Base-by-base conservation (phyloP, 2,329 filamentous ascomycete species). In the Didymella keratinophila region DNA sequence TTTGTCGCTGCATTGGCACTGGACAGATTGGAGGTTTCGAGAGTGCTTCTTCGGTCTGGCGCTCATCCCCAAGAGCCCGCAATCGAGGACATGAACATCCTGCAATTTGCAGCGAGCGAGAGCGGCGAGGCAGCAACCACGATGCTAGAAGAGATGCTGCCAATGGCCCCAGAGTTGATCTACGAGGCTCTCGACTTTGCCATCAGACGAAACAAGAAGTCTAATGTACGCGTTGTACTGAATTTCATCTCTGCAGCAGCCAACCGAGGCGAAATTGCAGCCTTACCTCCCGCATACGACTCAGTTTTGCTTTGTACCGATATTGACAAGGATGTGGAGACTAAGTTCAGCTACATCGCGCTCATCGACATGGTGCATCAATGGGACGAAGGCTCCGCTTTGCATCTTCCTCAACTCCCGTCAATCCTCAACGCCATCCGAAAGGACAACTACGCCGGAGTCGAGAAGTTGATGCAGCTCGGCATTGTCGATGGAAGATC, bases 171-270 rank as follows among this genome's bases (percentile, higher is more conserved):
- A 5, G 65, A 67, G 27, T 34, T 63, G 16, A 66, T 56, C 7
- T 67, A 66, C n/a, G 60, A 62, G 3, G 60, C 63, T 7, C 62
- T 67, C n/a, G 54, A 63, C 25, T 53, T 64, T 10, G 65, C 65
- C 5, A 60, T 67, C 14, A 62, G 52, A 11, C 56, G 60, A 3
- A 56, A 58, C 4, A 60, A 67, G n/a, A 63, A 56, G 32, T 32
- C 58, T 2, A 60, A 58, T 6, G 65, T 67, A 8, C 52, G 58
- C n/a, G 47, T 65, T 1, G 21, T 66, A 9, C 54, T 67, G 16
- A 52, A 63, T n/a, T 61, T 27, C 30, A 67, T 67, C 28, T 66
- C 63, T 1, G 41, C 61, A 27, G 63, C 63, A 1, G 65, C 65
- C 16, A 44, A 34, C 28, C 60, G 58, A 25, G 58, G 54, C 16